Evolutionary conservation across 306 rosid species (phyloP), one percentile per base, ranked within the genome.

Genomic region (Gastrolobium bilobum): DNA sequence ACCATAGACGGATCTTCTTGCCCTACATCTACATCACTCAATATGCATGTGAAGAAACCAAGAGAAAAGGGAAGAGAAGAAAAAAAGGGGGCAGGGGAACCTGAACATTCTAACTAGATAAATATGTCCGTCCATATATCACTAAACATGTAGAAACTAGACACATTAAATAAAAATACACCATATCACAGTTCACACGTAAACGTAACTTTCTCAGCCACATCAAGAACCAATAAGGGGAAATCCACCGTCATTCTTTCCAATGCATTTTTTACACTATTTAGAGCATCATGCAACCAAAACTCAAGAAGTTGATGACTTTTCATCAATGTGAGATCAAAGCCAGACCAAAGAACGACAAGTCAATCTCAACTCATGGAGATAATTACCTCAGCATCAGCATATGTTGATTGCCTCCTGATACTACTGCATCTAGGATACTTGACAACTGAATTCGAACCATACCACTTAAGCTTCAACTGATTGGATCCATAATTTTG

Each of bases 361-460:
- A 34, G n/a, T 15, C 40, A 51, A 42, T 63, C 37, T 73, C 10
- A 47, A 56, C 46, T 68, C 51, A 61, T 4, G 52, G 76, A 74
- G 86, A 85, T 71, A 77, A 85, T 87, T 80, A 94, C 98, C 91
- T 90, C 94, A 73, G 97, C 97, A 80, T 94, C 97, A 4, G 97
- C 84, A 78, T 92, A 94, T 1, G 97, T 81, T n/a, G 97, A 92
- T n/a, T 94, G 98, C 71, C 94, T 86, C 76, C 97, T 85, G 66
- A 94, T n/a, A n/a, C n/a, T 88, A 88, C 97, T 94, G 77, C 98
- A 94, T 6, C 98, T 88, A 26, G 98, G 98, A 75, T 94, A 90
- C 76, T 94, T 94, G 73, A 90, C 89, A 46, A 92, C 96, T 50
- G 96, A 90, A 77, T 94, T 90, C 0, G 97, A 94, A 64, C 97